Percentiles rank a stretch among this genome's conserved stretches.
These are phyloP conservation scores for Brassica napus DNA, from an alignment of 345 rosid genomes.

Conservation along the genomic window DNA sequence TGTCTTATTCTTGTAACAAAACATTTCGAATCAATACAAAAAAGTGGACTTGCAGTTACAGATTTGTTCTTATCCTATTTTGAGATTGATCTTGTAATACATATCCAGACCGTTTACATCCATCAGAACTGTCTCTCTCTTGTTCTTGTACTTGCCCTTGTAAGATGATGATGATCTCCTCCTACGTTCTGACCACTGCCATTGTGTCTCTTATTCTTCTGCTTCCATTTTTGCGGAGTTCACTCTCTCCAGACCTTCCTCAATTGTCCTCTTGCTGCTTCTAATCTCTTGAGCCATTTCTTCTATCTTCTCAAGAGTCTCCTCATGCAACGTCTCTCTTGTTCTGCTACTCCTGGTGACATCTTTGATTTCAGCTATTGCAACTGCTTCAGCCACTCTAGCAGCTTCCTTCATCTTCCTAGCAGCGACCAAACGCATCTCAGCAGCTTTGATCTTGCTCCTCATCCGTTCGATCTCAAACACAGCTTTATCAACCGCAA, in stretches of 20 bases:
- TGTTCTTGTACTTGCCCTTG: constrained; percentile 52
- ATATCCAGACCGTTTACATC: constrained; percentile 33
- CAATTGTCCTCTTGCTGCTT: constrained; percentile 68
- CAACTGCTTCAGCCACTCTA: constrained; percentile 80
- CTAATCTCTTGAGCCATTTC: constrained; percentile 75
- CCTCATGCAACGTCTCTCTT: constrained; percentile 34
- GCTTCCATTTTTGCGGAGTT: constrained; percentile 66
- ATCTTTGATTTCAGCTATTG: constrained; percentile 75
- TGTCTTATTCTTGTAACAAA: too few species aligned
- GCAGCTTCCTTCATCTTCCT: constrained; percentile 92
- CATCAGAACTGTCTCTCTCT: constrained; percentile 44
- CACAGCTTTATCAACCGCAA: constrained; percentile 60
- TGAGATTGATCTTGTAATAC: neutral
- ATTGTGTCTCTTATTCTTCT: constrained; percentile 50
- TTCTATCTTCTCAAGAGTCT: constrained; percentile 61
- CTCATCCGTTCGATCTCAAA: constrained; percentile 68
- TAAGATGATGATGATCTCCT: constrained; percentile 44
- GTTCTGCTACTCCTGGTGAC: constrained; percentile 33
- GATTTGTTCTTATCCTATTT: too few species aligned
- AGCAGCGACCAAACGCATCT: constrained; percentile 75
- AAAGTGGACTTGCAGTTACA: too few species aligned
- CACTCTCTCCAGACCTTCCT: constrained; percentile 28
- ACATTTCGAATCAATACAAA: too few species aligned
- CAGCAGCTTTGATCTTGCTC: constrained; percentile 65
- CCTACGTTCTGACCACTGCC: constrained; percentile 49